A percentile compares a stretch with the other conserved stretches of the same genome.
Evolutionary conservation across 2,329 filamentous ascomycete genomes (phyloP).

Genomic region (Coniochaeta sp.): DNA sequence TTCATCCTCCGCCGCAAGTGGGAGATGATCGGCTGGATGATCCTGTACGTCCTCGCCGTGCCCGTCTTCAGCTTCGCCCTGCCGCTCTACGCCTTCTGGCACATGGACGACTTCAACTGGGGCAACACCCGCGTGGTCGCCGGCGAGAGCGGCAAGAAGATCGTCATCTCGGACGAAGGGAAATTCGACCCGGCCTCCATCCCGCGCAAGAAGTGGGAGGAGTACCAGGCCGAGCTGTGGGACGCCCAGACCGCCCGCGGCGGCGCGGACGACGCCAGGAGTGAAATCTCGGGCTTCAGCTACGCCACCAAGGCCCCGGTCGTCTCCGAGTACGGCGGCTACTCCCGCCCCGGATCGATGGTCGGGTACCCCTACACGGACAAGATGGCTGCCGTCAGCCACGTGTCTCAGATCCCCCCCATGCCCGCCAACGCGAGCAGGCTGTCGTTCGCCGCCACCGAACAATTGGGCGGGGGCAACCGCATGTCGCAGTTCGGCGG

Average conservation of each 20-base stretch:
- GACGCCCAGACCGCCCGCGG: constrained; percentile 75
- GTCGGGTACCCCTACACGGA: constrained; percentile 51
- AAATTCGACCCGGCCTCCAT: constrained; percentile 93
- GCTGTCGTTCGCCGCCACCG: constrained; percentile 66
- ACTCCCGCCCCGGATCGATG: constrained; percentile 49
- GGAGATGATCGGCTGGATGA: constrained; percentile 99
- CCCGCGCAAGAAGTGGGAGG: constrained; percentile 98
- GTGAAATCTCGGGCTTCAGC: constrained; percentile 86
- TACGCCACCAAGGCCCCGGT: constrained; percentile 76
- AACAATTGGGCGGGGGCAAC: constrained; percentile 49
- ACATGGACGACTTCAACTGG: constrained; percentile 99
- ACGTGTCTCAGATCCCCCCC: constrained; percentile 34
- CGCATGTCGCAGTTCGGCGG: constrained; percentile 56
- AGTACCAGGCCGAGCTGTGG: constrained; percentile 97
- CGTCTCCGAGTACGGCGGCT: constrained; percentile 64
- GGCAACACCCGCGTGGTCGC: constrained; percentile 97
- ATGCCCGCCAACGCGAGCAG: constrained; percentile 49
- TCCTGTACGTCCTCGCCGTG: constrained; percentile 86
- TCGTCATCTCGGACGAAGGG: constrained; percentile 92
- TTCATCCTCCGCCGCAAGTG: constrained; percentile 95
- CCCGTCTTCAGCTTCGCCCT: constrained; percentile 87
- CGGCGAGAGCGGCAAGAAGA: constrained; percentile 85
- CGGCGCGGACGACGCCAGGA: constrained; percentile 59
- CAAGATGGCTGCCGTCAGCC: constrained; percentile 23
- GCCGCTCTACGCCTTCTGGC: constrained; percentile 94